Evolutionary conservation across 2,329 filamentous ascomycete genomes (phyloP).

Genomic region (Zymoseptoria passerinii): DNA sequence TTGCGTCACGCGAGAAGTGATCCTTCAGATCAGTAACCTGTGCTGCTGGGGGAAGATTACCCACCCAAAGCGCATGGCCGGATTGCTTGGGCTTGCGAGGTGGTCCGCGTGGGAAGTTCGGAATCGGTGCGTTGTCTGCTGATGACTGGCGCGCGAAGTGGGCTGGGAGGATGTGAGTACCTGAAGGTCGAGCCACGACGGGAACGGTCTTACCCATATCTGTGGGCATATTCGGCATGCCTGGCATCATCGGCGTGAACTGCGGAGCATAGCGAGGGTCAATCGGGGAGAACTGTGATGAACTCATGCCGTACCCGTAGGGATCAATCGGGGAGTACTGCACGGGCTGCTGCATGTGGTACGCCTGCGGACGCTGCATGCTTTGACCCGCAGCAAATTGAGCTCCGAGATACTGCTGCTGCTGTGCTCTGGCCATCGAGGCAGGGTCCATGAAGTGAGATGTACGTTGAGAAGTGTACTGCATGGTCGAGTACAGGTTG

Average conservation of each 20-base stretch:
- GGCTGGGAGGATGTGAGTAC: conserved; percentile 9
- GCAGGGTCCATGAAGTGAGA: conserved; percentile 13
- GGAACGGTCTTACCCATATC: conserved; percentile 10
- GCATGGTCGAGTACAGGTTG: conserved; percentile 7
- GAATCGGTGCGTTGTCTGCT: conserved; percentile 22
- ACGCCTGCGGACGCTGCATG: conserved; percentile 9
- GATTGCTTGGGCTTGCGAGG: conserved; percentile 59
- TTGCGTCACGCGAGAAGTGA: conserved; percentile 74
- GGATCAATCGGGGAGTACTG: conserved; percentile 19
- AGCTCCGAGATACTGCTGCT: conserved; percentile 16
- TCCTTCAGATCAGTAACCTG: conserved; percentile 78
- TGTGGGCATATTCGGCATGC: neutral
- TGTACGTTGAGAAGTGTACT: conserved; percentile 15
- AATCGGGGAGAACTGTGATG: conserved; percentile 16
- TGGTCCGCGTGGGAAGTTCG: conserved; percentile 48
- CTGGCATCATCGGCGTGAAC: conserved; percentile 11
- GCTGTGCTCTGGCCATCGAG: conserved; percentile 15
- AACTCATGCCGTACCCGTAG: conserved; percentile 19
- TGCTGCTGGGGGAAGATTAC: conserved; percentile 79
- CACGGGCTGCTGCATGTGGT: conserved; percentile 15
- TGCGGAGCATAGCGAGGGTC: conserved; percentile 19
- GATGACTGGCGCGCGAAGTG: conserved; percentile 17
- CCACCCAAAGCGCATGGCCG: conserved; percentile 92
- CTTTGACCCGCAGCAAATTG: conserved; percentile 13
- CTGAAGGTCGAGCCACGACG: neutral